Evolutionary conservation across 495 filamentous ascomycete species (phyloP).

Genomic region (Letharia columbiana): DNA sequence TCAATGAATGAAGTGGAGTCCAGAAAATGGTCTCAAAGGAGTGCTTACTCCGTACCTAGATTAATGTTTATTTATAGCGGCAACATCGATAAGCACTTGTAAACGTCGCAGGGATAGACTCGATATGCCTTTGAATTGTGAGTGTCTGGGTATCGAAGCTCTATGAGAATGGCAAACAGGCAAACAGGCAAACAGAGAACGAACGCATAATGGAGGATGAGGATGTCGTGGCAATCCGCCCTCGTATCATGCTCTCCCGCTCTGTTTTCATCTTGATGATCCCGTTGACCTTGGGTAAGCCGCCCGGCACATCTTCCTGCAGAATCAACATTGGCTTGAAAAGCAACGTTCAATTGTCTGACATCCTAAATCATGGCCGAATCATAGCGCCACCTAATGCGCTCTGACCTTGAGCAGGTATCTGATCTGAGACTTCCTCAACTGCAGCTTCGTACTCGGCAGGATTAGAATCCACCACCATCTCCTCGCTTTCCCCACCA

Average conservation of each 20-base stretch:
- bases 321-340: not conserved
- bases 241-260: not conserved
- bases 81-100: too few relatives aligned
- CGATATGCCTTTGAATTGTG: too few relatives aligned
- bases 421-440: conserved; percentile 19
- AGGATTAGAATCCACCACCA: conserved; percentile 8
- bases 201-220: not conserved
- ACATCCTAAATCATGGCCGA: not conserved
- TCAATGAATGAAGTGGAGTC: too few relatives aligned
- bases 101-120: too few relatives aligned
- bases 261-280: not conserved
- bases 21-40: too few relatives aligned
- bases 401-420: conserved; percentile 20
- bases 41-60: too few relatives aligned
- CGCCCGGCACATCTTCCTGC: not conserved
- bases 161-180: too few relatives aligned
- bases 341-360: not conserved
- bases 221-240: not conserved
- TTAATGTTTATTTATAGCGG: too few relatives aligned
- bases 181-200: not conserved
- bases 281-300: not conserved
- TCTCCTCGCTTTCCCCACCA: conserved; percentile 29
- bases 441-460: conserved; percentile 15
- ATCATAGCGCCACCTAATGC: conserved; percentile 19
- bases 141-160: too few relatives aligned